phyloP scores from a whole-genome alignment of 163 green algal genomes.

The Scenedesmus sp. region DNA sequence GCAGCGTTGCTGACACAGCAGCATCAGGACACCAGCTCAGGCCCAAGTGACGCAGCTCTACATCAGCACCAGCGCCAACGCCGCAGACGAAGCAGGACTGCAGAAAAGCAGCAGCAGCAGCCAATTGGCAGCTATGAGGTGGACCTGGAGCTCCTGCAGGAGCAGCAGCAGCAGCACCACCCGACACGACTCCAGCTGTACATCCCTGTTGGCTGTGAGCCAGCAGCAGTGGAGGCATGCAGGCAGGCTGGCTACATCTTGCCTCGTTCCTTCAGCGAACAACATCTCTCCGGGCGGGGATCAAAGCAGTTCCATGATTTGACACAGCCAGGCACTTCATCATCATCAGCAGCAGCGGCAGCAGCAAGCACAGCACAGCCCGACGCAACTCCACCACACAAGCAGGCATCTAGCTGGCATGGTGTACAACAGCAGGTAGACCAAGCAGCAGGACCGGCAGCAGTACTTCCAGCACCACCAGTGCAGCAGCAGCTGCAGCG shows the following conservation, averaged over 20 bases:
- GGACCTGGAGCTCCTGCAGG: neutral
- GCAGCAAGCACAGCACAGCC: neutral
- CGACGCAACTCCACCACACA: neutral
- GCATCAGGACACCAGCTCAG: neutral
- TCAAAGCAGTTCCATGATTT: neutral
- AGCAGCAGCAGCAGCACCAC: slow-evolving; percentile 14
- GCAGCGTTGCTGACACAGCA: neutral
- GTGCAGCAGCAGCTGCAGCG: neutral
- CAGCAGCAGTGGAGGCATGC: neutral
- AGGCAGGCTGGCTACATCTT: neutral
- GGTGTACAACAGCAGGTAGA: neutral
- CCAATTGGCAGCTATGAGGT: neutral
- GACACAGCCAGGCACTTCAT: neutral
- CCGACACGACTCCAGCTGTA: neutral
- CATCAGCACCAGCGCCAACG: neutral
- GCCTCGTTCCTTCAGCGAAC: neutral
- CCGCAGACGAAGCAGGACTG: neutral
- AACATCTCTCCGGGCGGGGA: neutral
- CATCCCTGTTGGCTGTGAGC: slow-evolving; percentile 24
- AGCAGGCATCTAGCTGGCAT: neutral
- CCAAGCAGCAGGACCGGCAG: neutral
- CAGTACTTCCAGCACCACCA: neutral
- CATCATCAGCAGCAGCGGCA: neutral
- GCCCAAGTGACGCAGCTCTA: neutral
- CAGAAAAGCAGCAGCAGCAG: neutral